A percentile compares a stretch with the other conserved stretches of the same genome.
These are phyloP conservation scores for Entomophthora muscae DNA, from an alignment of 371 early-diverging fungal species.

Conservation along the genomic window DNA sequence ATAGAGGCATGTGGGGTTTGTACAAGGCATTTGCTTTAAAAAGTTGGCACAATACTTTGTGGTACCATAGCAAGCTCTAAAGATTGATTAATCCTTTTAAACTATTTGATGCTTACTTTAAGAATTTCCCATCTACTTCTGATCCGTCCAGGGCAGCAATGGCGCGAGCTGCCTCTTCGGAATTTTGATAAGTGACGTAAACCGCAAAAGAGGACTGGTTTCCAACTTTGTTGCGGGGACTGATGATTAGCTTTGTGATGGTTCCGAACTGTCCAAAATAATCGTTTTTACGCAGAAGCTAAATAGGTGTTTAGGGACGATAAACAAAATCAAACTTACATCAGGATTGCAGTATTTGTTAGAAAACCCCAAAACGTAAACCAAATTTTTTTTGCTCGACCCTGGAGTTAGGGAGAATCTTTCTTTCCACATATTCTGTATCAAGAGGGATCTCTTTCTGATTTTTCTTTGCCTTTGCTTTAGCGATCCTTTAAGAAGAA, in stretches of 20 bases:
- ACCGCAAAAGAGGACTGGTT: conserved; percentile 48
- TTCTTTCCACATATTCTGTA: conserved; percentile 63
- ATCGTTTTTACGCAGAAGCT: conserved; percentile 60
- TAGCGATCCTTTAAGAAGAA: conserved; percentile 17
- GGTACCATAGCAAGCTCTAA: conserved; percentile 79
- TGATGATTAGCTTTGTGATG: conserved; percentile 79
- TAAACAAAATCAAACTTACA: conserved; percentile 19
- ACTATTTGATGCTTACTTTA: conserved; percentile 28
- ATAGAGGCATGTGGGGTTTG: conserved; percentile 82
- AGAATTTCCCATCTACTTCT: conserved; percentile 64
- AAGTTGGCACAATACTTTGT: conserved; percentile 96
- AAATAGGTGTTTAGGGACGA: not conserved
- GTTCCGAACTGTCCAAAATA: conserved; percentile 97
- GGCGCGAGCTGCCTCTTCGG: conserved; percentile 79
- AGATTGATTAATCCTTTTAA: not conserved
- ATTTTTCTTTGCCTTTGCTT: conserved; percentile 57
- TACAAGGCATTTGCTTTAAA: conserved; percentile 75
- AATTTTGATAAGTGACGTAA: conserved; percentile 71
- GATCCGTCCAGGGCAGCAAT: conserved; percentile 88
- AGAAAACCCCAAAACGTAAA: conserved; percentile 86
- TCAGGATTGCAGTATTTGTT: conserved; percentile 74
- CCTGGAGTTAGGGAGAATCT: conserved; percentile 75
- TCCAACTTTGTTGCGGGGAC: conserved; percentile 30
- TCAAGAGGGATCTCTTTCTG: conserved; percentile 80
- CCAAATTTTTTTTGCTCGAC: conserved; percentile 90